phyloP scores from a whole-genome alignment of 805 yeast species.

The Suhomyces sp. region DNA sequence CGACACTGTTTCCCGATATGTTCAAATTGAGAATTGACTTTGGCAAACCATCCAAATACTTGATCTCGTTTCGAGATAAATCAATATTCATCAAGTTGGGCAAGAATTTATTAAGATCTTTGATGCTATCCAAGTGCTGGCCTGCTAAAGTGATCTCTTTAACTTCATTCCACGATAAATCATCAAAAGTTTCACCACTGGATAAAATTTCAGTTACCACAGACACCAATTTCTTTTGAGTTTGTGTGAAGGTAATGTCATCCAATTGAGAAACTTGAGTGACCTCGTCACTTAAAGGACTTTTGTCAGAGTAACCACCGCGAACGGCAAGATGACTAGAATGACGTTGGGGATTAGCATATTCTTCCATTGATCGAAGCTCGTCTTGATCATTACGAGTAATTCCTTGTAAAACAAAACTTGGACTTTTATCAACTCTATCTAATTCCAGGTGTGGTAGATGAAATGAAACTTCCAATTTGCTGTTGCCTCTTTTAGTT shows the following conservation, averaged over 20 bases:
- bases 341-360: too few species aligned
- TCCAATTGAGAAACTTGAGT: constrained; percentile 43
- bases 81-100: constrained; percentile 43
- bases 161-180: constrained; percentile 44
- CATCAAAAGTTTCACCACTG: constrained; percentile 26
- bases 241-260: constrained; percentile 49
- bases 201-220: constrained; percentile 46
- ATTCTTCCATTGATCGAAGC: too few species aligned
- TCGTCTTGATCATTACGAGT: too few species aligned
- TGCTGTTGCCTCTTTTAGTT: constrained; percentile 14
- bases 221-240: constrained; percentile 43
- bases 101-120: constrained; percentile 43
- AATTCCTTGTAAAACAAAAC: not conserved
- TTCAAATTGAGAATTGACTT: constrained; percentile 34
- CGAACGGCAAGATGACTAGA: too few species aligned
- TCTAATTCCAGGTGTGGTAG: constrained; percentile 27
- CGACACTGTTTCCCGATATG: constrained; percentile 39
- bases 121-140: constrained; percentile 37
- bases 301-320: constrained; percentile 9
- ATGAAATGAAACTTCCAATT: constrained; percentile 42
- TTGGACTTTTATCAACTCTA: constrained; percentile 4
- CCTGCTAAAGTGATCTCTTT: constrained; percentile 35
- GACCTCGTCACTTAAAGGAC: constrained; percentile 27
- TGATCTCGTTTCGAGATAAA: constrained; percentile 42
- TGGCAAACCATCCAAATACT: constrained; percentile 49